phyloP scores from a whole-genome alignment of 441 rosid species.

The Omphalea diandra region DNA sequence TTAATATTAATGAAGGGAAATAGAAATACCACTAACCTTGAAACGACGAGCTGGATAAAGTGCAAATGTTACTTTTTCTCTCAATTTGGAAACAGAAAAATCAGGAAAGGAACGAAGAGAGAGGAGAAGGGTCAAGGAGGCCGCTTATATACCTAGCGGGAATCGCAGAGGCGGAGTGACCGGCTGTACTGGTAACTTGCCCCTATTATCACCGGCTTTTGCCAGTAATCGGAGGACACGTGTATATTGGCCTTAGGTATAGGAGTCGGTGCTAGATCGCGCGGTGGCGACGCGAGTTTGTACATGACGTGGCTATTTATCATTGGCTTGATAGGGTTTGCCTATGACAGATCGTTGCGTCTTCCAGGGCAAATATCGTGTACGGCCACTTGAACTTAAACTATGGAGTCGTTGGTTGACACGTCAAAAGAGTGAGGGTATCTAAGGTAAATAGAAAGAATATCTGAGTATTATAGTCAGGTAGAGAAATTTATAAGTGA shows the following conservation, averaged over 20 bases:
- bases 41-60: slow-evolving; percentile 32
- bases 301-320: slow-evolving; percentile 18
- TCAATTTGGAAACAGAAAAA: slow-evolving; percentile 28
- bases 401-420: background rate
- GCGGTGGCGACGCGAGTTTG: slow-evolving; percentile 34
- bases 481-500: background rate
- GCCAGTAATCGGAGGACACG: slow-evolving; percentile 26
- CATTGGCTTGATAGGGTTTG: slow-evolving; percentile 17
- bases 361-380: slow-evolving; percentile 1
- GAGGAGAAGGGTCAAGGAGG: slow-evolving; percentile 14
- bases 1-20: background rate
- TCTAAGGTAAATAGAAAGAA: no score
- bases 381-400: background rate
- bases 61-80: slow-evolving; percentile 30
- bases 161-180: slow-evolving; percentile 41
- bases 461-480: background rate
- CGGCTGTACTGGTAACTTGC: slow-evolving; percentile 39
- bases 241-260: slow-evolving; percentile 11
- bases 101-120: background rate
- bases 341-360: slow-evolving; percentile 15
- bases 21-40: slow-evolving; percentile 41
- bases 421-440: background rate
- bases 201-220: slow-evolving; percentile 24
- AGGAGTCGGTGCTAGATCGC: slow-evolving; percentile 37
- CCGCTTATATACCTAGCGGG: slow-evolving; percentile 55